Percentiles rank a stretch among this genome's conserved stretches.
phyloP scores from a whole-genome alignment of 352 stramenopile genomes.

The Stephanocyclus meneghinianus region DNA sequence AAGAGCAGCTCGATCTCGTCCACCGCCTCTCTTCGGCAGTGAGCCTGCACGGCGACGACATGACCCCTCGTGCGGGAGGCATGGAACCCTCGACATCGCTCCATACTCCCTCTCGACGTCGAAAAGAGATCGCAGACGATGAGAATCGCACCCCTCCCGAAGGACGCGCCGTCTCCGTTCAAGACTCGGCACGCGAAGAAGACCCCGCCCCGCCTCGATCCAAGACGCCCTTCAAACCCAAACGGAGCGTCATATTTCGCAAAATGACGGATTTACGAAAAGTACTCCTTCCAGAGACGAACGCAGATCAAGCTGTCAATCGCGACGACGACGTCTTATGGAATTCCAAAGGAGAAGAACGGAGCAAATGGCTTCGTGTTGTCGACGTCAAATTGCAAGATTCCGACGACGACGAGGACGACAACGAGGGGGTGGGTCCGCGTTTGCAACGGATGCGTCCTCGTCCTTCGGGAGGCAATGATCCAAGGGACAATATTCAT shows the following conservation, averaged over 20 bases:
- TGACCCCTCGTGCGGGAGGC: background rate
- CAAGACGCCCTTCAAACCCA: constrained; percentile 26
- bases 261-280: constrained; percentile 38
- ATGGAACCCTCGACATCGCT: background rate
- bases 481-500: background rate
- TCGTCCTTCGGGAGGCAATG: constrained; percentile 7
- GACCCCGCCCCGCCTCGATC: background rate
- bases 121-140: constrained; percentile 10
- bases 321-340: background rate
- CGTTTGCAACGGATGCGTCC: constrained; percentile 14
- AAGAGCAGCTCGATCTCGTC: constrained; percentile 1
- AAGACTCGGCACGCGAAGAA: background rate
- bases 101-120: background rate
- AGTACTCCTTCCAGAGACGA: background rate
- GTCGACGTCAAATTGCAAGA: constrained; percentile 44
- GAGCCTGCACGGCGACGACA: background rate
- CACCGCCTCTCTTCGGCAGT: constrained; percentile 6
- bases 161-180: background rate
- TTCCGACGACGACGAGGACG: constrained; percentile 2
- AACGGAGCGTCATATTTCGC: constrained; percentile 34
- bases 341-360: constrained; percentile 5
- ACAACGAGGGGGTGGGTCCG: background rate
- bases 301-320: background rate
- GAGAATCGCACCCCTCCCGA: constrained; percentile 11
- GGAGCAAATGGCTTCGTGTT: constrained; percentile 35